Evolutionary conservation across 495 filamentous ascomycete genomes (phyloP).

Genomic region (Penicillium lividum): DNA sequence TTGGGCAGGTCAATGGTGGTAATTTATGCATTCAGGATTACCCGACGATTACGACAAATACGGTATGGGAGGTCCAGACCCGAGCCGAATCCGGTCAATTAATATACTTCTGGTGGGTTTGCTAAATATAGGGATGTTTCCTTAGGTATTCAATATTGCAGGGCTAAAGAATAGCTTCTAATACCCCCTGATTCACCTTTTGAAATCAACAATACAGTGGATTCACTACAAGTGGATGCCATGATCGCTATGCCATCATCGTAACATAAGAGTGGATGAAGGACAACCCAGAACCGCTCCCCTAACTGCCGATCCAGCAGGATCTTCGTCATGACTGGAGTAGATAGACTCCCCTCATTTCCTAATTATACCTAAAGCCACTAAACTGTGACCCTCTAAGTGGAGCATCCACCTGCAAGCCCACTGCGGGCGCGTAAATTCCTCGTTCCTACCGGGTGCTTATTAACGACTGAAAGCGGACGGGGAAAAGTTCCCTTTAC

Average conservation of each 20-base stretch:
- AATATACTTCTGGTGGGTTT: neutral
- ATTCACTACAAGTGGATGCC: constrained; percentile 8
- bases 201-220: neutral
- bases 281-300: constrained; percentile 2
- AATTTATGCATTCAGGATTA: neutral
- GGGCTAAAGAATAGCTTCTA: neutral
- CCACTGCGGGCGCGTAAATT: constrained; percentile 13
- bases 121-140: constrained; percentile 3
- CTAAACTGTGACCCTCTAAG: neutral
- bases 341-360: neutral
- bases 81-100: neutral
- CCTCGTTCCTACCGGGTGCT: constrained; percentile 16
- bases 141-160: neutral
- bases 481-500: constrained; percentile 22
- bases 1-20: neutral
- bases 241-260: constrained; percentile 15
- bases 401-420: constrained; percentile 13
- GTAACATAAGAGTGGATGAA: neutral
- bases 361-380: constrained; percentile 18
- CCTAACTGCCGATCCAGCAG: constrained; percentile 15
- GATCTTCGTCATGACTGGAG: constrained; percentile 9
- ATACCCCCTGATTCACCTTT: neutral
- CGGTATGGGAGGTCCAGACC: neutral
- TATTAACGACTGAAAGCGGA: constrained; percentile 30
- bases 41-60: neutral